phyloP scores from a whole-genome alignment of 768 basidiomycete genomes.

The Podaxis pistillaris region DNA sequence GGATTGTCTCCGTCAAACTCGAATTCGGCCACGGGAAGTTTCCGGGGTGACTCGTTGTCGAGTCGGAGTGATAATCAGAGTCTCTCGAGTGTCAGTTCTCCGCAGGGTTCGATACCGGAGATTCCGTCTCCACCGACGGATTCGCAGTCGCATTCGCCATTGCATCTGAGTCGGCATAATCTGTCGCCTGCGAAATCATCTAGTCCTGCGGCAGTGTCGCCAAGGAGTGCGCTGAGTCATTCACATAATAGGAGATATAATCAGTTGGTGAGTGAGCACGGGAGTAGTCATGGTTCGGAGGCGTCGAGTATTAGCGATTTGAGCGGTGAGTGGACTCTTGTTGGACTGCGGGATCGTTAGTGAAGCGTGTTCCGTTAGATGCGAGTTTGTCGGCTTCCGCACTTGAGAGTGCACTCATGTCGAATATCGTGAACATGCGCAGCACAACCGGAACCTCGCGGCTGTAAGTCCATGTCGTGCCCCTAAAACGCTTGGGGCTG shows the following conservation, averaged over 20 bases:
- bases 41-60: conserved; percentile 39
- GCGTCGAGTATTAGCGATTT: conserved; percentile 85
- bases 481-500: background rate
- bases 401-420: conserved; percentile 76
- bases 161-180: conserved; percentile 40
- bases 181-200: conserved; percentile 55
- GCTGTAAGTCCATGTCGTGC: conserved; percentile 43
- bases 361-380: conserved; percentile 37
- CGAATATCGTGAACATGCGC: conserved; percentile 52
- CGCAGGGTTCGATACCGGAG: conserved; percentile 76
- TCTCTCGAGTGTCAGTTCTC: conserved; percentile 71
- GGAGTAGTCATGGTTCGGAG: conserved; percentile 67
- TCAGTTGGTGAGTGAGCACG: conserved; percentile 50
- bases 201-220: conserved; percentile 59
- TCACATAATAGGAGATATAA: conserved; percentile 47
- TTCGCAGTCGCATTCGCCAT: conserved; percentile 51
- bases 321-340: conserved; percentile 55
- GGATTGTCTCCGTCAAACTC: conserved; percentile 32
- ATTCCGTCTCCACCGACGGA: conserved; percentile 72
- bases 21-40: conserved; percentile 32
- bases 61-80: conserved; percentile 66
- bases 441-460: conserved; percentile 53
- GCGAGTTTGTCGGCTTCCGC: conserved; percentile 77
- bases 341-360: background rate
- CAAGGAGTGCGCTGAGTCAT: conserved; percentile 52